A percentile compares a stretch with the other conserved stretches of the same genome.
Evolutionary conservation across 768 basidiomycete species (phyloP).

Genomic region (Gloeostereum incarnatum): DNA sequence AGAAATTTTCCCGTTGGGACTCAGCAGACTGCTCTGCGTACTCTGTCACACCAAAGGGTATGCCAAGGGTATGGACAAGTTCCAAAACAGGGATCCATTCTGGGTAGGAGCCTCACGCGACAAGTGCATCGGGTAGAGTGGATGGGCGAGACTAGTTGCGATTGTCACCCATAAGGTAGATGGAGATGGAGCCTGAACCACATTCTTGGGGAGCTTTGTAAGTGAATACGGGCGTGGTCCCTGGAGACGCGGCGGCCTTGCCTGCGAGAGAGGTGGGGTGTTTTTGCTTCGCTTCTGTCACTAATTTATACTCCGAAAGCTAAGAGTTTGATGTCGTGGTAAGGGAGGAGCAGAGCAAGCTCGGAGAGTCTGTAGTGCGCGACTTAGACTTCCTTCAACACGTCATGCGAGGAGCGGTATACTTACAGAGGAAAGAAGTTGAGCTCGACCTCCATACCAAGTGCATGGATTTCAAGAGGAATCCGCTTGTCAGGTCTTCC

Average conservation of each 20-base stretch:
- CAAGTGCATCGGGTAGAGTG: slow-evolving; percentile 20
- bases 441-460: slow-evolving; percentile 32
- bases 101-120: slow-evolving; percentile 23
- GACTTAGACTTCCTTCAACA: too few species aligned
- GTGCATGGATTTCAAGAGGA: slow-evolving; percentile 22
- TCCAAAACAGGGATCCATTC: slow-evolving; percentile 24
- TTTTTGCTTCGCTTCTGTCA: slow-evolving; percentile 17
- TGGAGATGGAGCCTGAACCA: slow-evolving; percentile 22
- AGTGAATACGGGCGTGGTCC: slow-evolving; percentile 10
- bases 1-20: slow-evolving; percentile 4
- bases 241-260: slow-evolving; percentile 9
- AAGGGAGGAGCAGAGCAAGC: slow-evolving; percentile 29
- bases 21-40: slow-evolving; percentile 15
- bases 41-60: slow-evolving; percentile 13
- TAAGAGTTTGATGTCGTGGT: slow-evolving; percentile 31
- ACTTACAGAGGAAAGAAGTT: slow-evolving; percentile 34
- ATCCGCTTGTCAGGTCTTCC: slow-evolving; percentile 14
- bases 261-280: slow-evolving; percentile 17
- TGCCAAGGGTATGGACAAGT: slow-evolving; percentile 6
- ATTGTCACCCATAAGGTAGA: slow-evolving; percentile 17
- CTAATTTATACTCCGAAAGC: slow-evolving; percentile 24
- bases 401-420: background rate
- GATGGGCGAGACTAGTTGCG: slow-evolving; percentile 12
- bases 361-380: slow-evolving; percentile 25
- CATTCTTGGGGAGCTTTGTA: slow-evolving; percentile 25